phyloP scores from a whole-genome alignment of 371 early-diverging fungal genomes.

The Spiromyces aspiralis region DNA sequence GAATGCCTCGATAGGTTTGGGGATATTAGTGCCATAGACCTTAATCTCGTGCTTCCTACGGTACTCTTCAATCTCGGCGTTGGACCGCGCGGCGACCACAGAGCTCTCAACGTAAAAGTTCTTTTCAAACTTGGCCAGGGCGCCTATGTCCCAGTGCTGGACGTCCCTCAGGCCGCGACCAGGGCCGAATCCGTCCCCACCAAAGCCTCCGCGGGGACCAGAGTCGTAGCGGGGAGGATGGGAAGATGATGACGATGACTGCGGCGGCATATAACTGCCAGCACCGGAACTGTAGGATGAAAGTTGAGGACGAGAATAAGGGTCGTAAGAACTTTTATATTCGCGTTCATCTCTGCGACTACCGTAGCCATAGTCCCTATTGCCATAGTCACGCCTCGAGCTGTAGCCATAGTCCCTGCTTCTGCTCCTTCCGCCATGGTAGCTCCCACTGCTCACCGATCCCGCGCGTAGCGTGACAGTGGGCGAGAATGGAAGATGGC shows the following conservation, averaged over 20 bases:
- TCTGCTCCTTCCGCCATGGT: not conserved
- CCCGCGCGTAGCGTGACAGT: not conserved
- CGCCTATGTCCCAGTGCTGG: constrained; percentile 40
- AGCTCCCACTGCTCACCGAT: not conserved
- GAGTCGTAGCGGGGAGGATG: not conserved
- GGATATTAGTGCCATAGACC: constrained; percentile 47
- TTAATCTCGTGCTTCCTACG: constrained; percentile 53
- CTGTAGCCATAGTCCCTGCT: not conserved
- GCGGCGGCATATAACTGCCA: too few species aligned
- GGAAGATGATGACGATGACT: too few species aligned
- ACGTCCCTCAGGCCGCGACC: not conserved
- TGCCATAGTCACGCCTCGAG: not conserved
- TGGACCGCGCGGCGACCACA: constrained; percentile 37
- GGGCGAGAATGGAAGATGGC: too few species aligned
- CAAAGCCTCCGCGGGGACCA: not conserved
- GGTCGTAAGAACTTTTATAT: not conserved
- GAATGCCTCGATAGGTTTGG: constrained; percentile 69
- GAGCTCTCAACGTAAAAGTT: constrained; percentile 80
- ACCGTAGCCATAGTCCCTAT: not conserved
- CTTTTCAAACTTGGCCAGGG: constrained; percentile 73
- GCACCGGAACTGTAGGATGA: too few species aligned
- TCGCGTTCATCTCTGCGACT: not conserved
- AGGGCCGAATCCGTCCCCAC: not conserved
- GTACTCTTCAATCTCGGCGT: constrained; percentile 43
- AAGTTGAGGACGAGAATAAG: not conserved